Evolutionary conservation across 2,329 filamentous ascomycete genomes (phyloP), one percentile per base, ranked within the genome.

Genomic region (Cladosporium oxysporum): DNA sequence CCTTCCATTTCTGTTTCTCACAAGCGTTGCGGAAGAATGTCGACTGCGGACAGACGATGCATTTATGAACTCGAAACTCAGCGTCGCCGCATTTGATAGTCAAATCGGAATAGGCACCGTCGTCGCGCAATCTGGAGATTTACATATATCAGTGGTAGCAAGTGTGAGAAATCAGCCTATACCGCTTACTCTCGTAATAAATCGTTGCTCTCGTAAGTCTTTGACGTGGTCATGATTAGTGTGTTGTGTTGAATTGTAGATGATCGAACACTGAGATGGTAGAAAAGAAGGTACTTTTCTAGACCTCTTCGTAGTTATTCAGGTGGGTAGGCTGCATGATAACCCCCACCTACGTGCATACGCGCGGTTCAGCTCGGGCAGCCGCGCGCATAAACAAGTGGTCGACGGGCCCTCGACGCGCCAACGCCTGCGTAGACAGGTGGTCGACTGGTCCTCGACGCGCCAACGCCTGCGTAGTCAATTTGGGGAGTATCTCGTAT

Each of bases 1-100:
- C 58, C 58, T 61, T 61, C 58, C 58, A 61, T 61, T 49, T 61
- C 37, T 37, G 35, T 29, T 23, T n/a, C 44, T 61, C 26, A 23
- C 58, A 61, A 28, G 58, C 58, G 21, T 50, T 61, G n/a, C 37
- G 26, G 12, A 61, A 61, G 37, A 61, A 61, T 29, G 26, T 23
- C 11, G 37, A 61, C n/a, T 61, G 37, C 6, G 58, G 58, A 49
- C 58, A 60, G n/a, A 60, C 31, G n/a, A 60, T 60, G 23, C 58
- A 60, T 49, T 60, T 49, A 29, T 60, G 53, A 18, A 60, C 58
- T n/a, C 44, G 41, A 23, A 21, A 29, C 31, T 47, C 58, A 33
- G 31, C 41, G 16, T 23, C 31, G 58, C 58, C 37, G 31, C 58
- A 60, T 33, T 44, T 60, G n/a, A 60, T 18, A 37, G 44, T 49